A percentile compares a stretch with the other conserved stretches of the same genome.
Evolutionary conservation across 345 rosid species (phyloP).

Genomic region (Rubroshorea leprosula): DNA sequence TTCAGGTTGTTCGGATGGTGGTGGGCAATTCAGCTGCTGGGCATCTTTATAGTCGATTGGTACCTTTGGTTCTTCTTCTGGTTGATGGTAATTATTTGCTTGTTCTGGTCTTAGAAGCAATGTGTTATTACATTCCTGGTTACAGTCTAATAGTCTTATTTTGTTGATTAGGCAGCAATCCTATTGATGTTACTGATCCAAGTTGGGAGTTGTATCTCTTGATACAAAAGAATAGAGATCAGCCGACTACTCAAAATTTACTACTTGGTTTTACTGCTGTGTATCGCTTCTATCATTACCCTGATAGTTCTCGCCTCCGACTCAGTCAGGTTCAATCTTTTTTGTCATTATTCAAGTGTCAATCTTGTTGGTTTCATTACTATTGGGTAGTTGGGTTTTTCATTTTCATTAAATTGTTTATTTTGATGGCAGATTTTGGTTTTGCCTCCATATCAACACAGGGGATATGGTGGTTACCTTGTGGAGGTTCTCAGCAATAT

Average conservation of each 20-base stretch:
- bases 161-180: slow-evolving; percentile 75
- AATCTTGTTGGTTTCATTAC: background rate
- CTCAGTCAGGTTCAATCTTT: slow-evolving; percentile 64
- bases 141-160: slow-evolving; percentile 14
- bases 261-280: slow-evolving; percentile 73
- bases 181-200: slow-evolving; percentile 88
- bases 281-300: slow-evolving; percentile 79
- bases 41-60: slow-evolving; percentile 70
- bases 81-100: slow-evolving; percentile 56
- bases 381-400: no score
- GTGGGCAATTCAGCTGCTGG: slow-evolving; percentile 59
- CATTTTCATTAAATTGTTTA: background rate
- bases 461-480: slow-evolving; percentile 69
- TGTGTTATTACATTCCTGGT: slow-evolving; percentile 6
- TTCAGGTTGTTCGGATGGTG: slow-evolving; percentile 73
- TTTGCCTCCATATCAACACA: slow-evolving; percentile 74
- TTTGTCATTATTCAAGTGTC: background rate
- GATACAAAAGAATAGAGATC: slow-evolving; percentile 43
- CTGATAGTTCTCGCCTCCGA: slow-evolving; percentile 68
- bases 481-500: slow-evolving; percentile 66
- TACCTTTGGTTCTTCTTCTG: slow-evolving; percentile 93
- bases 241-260: slow-evolving; percentile 34
- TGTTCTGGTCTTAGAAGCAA: background rate
- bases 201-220: slow-evolving; percentile 86
- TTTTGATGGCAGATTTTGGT: slow-evolving; percentile 62